A percentile compares a stretch with the other conserved stretches of the same genome.
phyloP scores from a whole-genome alignment of 305 asterid genomes.

The Withania somnifera region DNA sequence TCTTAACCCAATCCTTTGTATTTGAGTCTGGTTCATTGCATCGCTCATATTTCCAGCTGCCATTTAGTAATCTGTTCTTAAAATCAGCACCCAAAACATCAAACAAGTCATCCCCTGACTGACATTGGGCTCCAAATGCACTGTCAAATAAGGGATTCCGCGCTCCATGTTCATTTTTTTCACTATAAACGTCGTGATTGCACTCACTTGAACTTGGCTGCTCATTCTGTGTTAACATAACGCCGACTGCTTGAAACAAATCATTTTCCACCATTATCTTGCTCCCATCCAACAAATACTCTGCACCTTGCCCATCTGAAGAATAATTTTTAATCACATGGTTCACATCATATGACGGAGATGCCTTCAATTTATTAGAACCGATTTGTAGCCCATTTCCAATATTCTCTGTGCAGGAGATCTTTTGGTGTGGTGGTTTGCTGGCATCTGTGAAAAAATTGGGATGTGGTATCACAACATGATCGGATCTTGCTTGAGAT shows the following conservation, averaged over 20 bases:
- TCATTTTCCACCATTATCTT: conserved; percentile 12
- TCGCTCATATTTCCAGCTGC: conserved; percentile 29
- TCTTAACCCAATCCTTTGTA: conserved; percentile 18
- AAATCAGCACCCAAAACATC: conserved; percentile 83
- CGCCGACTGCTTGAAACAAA: conserved; percentile 16
- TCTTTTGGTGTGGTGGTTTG: conserved; percentile 9
- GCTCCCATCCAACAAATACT: conserved; percentile 8
- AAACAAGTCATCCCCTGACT: conserved; percentile 65
- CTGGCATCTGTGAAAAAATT: conserved; percentile 14
- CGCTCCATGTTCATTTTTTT: conserved; percentile 11
- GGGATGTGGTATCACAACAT: conserved; percentile 4
- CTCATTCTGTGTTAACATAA: conserved; percentile 4
- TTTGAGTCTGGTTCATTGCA: conserved; percentile 21
- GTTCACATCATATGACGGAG: conserved; percentile 16
- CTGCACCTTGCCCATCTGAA: conserved; percentile 4
- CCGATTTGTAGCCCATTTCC: conserved; percentile 11
- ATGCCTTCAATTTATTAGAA: conserved; percentile 17
- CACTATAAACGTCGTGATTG: conserved; percentile 7
- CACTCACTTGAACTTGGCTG: conserved; percentile 11
- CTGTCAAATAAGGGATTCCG: conserved; percentile 8
- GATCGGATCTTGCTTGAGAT: conserved; percentile 19
- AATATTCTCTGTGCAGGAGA: conserved; percentile 3
- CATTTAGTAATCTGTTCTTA: conserved; percentile 43
- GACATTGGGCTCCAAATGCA: conserved; percentile 20
- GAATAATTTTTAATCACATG: conserved; percentile 8